A percentile compares a stretch with the other conserved stretches of the same genome.
These are phyloP conservation scores for Cladosporium oxysporum DNA, from an alignment of 2,329 filamentous ascomycete species.

Conservation along the genomic window DNA sequence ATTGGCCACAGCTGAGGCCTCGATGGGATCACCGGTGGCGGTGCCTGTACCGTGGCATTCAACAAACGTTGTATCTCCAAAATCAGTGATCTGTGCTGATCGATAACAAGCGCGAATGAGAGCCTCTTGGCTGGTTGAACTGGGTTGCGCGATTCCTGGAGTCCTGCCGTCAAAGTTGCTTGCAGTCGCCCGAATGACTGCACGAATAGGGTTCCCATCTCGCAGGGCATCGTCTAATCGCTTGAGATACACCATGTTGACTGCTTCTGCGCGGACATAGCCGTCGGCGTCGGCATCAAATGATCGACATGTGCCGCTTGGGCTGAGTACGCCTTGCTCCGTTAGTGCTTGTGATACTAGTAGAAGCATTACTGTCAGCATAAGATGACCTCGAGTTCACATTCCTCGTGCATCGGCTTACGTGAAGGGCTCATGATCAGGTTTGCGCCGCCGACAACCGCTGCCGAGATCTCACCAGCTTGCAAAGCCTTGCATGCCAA, in stretches of 20 bases:
- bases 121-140: neutral
- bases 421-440: conserved; percentile 25
- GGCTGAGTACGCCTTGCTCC: conserved; percentile 35
- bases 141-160: neutral
- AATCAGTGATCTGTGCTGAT: conserved; percentile 37
- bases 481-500: conserved; percentile 33
- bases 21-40: conserved; percentile 31
- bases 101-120: conserved; percentile 33
- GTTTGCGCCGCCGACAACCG: conserved; percentile 27
- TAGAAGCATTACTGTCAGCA: neutral
- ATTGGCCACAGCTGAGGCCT: conserved; percentile 29
- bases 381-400: too few species aligned
- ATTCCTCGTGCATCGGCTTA: too few species aligned
- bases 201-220: conserved; percentile 26
- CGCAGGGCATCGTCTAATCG: conserved; percentile 22
- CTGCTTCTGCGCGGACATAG: conserved; percentile 49
- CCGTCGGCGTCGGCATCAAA: conserved; percentile 47
- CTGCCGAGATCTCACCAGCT: conserved; percentile 25
- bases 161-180: conserved; percentile 10
- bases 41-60: conserved; percentile 38
- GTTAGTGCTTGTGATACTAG: conserved; percentile 28
- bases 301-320: conserved; percentile 29
- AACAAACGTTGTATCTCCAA: conserved; percentile 21
- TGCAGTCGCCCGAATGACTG: conserved; percentile 17
- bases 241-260: conserved; percentile 33